These are phyloP conservation scores for Pelagophyceae sp. DNA, from an alignment of 352 stramenopile species.

Conservation along the genomic window DNA sequence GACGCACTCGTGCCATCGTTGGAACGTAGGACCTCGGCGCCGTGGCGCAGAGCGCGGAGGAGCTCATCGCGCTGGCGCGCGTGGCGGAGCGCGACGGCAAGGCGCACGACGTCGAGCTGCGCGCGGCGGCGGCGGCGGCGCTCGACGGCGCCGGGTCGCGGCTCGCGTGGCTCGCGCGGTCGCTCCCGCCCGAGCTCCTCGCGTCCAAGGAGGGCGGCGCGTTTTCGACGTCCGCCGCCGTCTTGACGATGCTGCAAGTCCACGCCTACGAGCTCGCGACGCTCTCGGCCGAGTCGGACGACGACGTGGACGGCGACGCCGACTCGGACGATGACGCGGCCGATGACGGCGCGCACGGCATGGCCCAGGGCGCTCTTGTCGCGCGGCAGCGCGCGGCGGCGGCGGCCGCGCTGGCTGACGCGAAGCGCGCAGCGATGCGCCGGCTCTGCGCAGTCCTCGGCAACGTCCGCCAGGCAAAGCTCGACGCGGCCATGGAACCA, in stretches of 20 bases:
- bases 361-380: too few species aligned
- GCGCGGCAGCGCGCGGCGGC: too few species aligned
- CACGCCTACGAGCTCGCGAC: not conserved
- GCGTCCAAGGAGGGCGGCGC: not conserved
- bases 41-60: too few species aligned
- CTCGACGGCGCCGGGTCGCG: not conserved
- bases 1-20: not conserved
- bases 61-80: not conserved
- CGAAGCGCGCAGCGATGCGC: not conserved
- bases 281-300: not conserved
- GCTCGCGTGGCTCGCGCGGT: not conserved
- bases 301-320: not conserved
- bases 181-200: not conserved
- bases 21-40: not conserved
- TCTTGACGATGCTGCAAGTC: not conserved
- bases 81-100: not conserved
- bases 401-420: not conserved
- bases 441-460: not conserved
- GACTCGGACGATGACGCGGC: not conserved
- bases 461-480: not conserved
- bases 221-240: not conserved
- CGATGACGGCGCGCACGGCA: not conserved
- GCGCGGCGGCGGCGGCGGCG: too few species aligned
- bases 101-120: not conserved
- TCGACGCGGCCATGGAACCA: not conserved